Conservation (phyloP, 2,329 filamentous ascomycete species). For the Anisogramma anomala region DNA sequence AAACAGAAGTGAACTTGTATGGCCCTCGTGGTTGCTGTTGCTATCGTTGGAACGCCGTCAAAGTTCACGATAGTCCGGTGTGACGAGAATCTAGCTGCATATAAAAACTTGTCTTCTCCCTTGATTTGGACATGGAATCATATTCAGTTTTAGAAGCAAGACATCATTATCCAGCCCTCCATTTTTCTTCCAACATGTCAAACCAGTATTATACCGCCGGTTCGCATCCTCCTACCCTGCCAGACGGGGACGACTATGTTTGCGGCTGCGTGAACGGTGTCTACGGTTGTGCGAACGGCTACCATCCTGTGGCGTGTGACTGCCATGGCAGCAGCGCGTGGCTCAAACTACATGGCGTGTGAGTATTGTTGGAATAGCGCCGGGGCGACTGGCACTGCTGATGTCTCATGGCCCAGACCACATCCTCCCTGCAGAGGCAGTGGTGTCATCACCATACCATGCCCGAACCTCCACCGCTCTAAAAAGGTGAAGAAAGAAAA, state of each 20-base stretch:
- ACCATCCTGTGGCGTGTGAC: slow-evolving; percentile 6
- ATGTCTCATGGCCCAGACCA: background rate
- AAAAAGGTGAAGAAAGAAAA: background rate
- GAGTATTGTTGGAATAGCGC: background rate
- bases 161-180: too few species aligned
- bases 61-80: too few species aligned
- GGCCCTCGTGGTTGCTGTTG: too few species aligned
- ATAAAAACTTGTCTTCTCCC: too few species aligned
- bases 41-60: too few species aligned
- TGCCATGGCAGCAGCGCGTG: slow-evolving; percentile 3
- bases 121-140: too few species aligned
- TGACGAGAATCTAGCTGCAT: too few species aligned
- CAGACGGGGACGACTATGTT: slow-evolving; percentile 10
- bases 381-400: background rate
- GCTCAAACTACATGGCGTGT: slow-evolving; percentile 5
- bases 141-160: too few species aligned
- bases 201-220: background rate
- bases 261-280: slow-evolving; percentile 17
- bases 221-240: slow-evolving; percentile 6
- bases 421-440: background rate
- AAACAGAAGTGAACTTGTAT: too few species aligned
- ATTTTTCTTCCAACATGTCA: too few species aligned
- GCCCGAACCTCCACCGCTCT: background rate
- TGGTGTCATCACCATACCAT: background rate
- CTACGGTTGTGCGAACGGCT: too few species aligned